Evolutionary conservation across 2,329 filamentous ascomycete species (phyloP).

Genomic region (Tetracladium maxilliforme): DNA sequence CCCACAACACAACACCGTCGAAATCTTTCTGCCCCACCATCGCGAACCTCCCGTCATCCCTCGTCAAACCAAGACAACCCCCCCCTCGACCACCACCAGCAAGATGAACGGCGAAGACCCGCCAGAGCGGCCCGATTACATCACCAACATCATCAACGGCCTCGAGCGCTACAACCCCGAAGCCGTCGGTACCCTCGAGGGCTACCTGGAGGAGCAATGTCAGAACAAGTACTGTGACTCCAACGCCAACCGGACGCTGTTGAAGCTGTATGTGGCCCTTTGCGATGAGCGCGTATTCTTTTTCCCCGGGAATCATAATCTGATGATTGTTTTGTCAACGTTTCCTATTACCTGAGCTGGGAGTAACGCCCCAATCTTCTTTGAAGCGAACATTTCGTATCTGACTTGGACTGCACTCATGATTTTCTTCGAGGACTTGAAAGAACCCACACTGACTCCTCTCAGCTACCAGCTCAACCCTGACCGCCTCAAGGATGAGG

Average conservation of each 20-base stretch:
- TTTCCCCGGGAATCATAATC: constrained; percentile 12
- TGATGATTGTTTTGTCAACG: constrained; percentile 75
- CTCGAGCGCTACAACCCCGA: constrained; percentile 98
- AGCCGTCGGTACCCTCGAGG: constrained; percentile 84
- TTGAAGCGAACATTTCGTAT: constrained; percentile 1
- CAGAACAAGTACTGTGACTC: constrained; percentile 88
- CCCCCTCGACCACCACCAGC: too few relatives aligned
- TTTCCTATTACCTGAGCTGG: constrained; percentile 96
- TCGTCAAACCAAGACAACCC: too few relatives aligned
- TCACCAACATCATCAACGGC: constrained; percentile 87
- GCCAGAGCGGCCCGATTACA: constrained; percentile 81
- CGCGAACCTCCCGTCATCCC: too few relatives aligned
- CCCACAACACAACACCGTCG: too few relatives aligned
- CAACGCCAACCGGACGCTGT: constrained; percentile 87
- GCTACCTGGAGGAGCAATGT: constrained; percentile 89
- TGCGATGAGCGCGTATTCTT: constrained; percentile 4
- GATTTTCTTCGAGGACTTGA: neutral
- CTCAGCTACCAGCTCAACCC: constrained; percentile 98
- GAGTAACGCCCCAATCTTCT: constrained; percentile 8
- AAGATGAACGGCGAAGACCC: too few relatives aligned
- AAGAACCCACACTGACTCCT: constrained; percentile 2
- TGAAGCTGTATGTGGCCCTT: constrained; percentile 74
- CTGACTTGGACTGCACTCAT: constrained; percentile 4
- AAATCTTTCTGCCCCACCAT: too few relatives aligned
- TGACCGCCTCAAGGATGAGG: constrained; percentile 90